Conservation (phyloP, 352 stramenopile genomes). For the Phytopythium vexans region DNA sequence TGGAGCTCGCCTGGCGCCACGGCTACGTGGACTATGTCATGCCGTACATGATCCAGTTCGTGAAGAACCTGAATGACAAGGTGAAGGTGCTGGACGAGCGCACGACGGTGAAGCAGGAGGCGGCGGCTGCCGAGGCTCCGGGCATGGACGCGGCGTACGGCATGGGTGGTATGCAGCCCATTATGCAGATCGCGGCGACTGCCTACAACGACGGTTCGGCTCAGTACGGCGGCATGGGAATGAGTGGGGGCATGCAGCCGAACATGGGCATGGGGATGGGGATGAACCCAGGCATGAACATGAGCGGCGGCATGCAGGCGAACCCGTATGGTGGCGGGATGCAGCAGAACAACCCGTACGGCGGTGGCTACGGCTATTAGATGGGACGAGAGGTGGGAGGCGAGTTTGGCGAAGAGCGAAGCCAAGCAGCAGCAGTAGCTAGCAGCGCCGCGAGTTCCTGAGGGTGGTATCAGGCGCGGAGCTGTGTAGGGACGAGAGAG, state of each 20-base stretch:
- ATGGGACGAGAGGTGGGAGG: too few relatives aligned
- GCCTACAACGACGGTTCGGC: slow-evolving; percentile 81
- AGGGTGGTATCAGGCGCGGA: too few relatives aligned
- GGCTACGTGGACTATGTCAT: slow-evolving; percentile 99
- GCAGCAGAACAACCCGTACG: slow-evolving; percentile 38
- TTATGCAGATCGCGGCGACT: slow-evolving; percentile 79
- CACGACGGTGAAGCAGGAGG: slow-evolving; percentile 79
- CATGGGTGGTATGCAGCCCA: slow-evolving; percentile 77
- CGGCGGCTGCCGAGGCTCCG: slow-evolving; percentile 46
- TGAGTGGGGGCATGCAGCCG: slow-evolving; percentile 52
- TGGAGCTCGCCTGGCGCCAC: slow-evolving; percentile 99
- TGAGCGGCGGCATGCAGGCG: slow-evolving; percentile 25
- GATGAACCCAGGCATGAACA: neutral
- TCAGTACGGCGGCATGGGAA: slow-evolving; percentile 47
- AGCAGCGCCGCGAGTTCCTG: too few relatives aligned
- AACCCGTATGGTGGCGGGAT: slow-evolving; percentile 50
- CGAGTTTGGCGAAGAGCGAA: too few relatives aligned
- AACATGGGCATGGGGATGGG: slow-evolving; percentile 39
- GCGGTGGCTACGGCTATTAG: slow-evolving; percentile 53
- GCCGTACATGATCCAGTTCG: slow-evolving; percentile 99
- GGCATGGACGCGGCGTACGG: slow-evolving; percentile 64
- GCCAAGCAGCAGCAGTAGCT: too few relatives aligned
- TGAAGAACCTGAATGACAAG: slow-evolving; percentile 95
- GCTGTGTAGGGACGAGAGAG: too few relatives aligned
- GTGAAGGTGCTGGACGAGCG: slow-evolving; percentile 92